Evolutionary conservation across 768 basidiomycete species (phyloP).

Genomic region (Grammothele lineata): DNA sequence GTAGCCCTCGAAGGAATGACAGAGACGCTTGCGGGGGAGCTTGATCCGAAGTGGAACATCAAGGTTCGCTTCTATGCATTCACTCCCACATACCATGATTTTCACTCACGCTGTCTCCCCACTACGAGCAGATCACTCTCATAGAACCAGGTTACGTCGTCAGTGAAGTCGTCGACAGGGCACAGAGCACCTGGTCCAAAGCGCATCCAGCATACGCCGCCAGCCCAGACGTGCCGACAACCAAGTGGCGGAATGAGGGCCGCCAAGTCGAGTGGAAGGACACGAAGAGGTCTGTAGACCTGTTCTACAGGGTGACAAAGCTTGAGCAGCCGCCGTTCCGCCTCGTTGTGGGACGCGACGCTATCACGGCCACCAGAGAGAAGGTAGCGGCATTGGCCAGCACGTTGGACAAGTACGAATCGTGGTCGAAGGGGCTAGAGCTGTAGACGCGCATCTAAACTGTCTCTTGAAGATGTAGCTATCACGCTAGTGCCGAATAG

Average conservation of each 20-base stretch:
- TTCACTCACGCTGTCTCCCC: not conserved
- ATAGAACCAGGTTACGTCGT: constrained; percentile 15
- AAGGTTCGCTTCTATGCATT: constrained; percentile 21
- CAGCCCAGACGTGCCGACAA: constrained; percentile 3
- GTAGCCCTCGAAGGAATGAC: constrained; percentile 29
- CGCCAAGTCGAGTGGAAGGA: not conserved
- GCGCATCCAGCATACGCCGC: constrained; percentile 17
- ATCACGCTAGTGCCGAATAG: too few relatives aligned
- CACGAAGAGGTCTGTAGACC: not conserved
- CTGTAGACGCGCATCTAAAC: too few relatives aligned
- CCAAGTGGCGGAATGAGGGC: too few relatives aligned
- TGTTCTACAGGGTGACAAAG: not conserved
- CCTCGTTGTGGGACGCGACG: constrained; percentile 8
- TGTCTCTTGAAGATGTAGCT: too few relatives aligned
- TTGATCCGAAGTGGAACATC: constrained; percentile 35
- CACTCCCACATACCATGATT: not conserved
- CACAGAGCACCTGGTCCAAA: not conserved
- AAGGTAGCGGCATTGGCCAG: constrained; percentile 1
- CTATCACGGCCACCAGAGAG: not conserved
- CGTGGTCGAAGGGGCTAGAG: constrained; percentile 16
- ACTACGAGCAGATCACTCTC: constrained; percentile 18
- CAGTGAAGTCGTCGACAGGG: not conserved
- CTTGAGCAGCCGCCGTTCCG: constrained; percentile 1
- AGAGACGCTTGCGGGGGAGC: constrained; percentile 23
- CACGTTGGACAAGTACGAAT: constrained; percentile 13